Percentiles rank a stretch among this genome's conserved stretches.
Evolutionary conservation across 768 basidiomycete genomes (phyloP).

Genomic region (Naganishia kalamii): DNA sequence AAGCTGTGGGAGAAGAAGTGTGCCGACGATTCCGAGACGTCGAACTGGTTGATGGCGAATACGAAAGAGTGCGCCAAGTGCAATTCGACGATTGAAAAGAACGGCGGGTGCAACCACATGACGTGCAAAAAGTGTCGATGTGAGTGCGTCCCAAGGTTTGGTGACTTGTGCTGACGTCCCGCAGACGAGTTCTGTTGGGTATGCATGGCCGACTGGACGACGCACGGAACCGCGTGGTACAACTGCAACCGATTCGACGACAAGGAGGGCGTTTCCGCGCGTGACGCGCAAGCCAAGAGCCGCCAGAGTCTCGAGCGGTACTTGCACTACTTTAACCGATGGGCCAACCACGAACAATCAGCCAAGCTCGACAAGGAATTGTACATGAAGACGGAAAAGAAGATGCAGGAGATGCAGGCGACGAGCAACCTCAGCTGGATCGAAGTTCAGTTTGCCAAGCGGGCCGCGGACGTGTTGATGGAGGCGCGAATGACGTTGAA

Average conservation of each 20-base stretch:
- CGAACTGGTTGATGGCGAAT: constrained; percentile 99
- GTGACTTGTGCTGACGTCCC: background rate
- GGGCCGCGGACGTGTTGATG: constrained; percentile 88
- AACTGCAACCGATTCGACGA: constrained; percentile 97
- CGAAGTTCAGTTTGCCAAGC: constrained; percentile 97
- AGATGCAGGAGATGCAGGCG: constrained; percentile 99
- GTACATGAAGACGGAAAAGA: constrained; percentile 94
- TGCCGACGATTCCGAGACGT: constrained; percentile 93
- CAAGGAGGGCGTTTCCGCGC: constrained; percentile 71
- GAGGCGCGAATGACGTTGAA: constrained; percentile 88
- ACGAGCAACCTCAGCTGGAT: constrained; percentile 92
- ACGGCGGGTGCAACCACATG: constrained; percentile 99
- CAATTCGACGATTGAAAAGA: constrained; percentile 98
- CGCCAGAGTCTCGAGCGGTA: constrained; percentile 90
- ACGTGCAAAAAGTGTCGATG: constrained; percentile 99
- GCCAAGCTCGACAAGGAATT: constrained; percentile 89
- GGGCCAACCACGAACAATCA: constrained; percentile 99
- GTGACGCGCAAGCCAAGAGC: constrained; percentile 83
- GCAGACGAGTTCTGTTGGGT: constrained; percentile 82
- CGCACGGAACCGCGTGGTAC: constrained; percentile 96
- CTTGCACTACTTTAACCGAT: constrained; percentile 97
- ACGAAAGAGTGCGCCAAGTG: constrained; percentile 97
- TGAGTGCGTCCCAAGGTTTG: constrained; percentile 25
- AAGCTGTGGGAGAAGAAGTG: constrained; percentile 96
- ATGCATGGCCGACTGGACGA: constrained; percentile 98